Percentiles rank a stretch among this genome's conserved stretches.
These are phyloP conservation scores for Aspergillus leporis DNA, from an alignment of 495 filamentous ascomycete genomes.

Conservation along the genomic window DNA sequence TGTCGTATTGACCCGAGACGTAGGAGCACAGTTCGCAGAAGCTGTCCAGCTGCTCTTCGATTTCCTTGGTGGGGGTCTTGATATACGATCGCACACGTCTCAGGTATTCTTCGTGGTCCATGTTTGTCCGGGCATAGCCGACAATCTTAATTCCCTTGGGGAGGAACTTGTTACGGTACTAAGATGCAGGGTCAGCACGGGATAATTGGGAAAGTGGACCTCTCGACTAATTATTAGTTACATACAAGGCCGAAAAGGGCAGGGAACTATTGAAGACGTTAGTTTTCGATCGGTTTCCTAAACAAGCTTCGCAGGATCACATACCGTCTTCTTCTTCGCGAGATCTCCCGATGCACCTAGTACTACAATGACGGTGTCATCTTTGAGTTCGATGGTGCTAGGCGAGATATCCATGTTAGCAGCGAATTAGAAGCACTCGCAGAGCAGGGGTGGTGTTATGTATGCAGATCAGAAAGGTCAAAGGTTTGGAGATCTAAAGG, in stretches of 20 bases:
- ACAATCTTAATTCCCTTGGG: conserved; percentile 97
- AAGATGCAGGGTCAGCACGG: conserved; percentile 27
- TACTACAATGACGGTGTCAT: conserved; percentile 97
- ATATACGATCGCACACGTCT: conserved; percentile 95
- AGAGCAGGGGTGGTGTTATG: conserved; percentile 12
- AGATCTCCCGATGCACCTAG: conserved; percentile 96
- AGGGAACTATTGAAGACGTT: conserved; percentile 68
- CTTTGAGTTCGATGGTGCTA: conserved; percentile 90
- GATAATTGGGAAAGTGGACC: conserved; percentile 2
- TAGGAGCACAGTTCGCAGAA: conserved; percentile 91
- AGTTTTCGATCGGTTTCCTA: conserved; percentile 27
- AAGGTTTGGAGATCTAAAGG: not conserved
- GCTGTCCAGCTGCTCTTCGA: conserved; percentile 88
- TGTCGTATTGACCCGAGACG: conserved; percentile 94
- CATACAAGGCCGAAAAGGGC: conserved; percentile 96
- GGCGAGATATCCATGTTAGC: conserved; percentile 32
- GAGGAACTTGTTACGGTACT: conserved; percentile 98
- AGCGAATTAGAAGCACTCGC: conserved; percentile 13
- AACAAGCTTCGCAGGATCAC: conserved; percentile 31
- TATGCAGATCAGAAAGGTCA: conserved; percentile 14
- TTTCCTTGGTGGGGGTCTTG: conserved; percentile 97
- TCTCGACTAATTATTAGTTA: conserved; percentile 22
- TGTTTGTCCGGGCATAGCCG: conserved; percentile 99
- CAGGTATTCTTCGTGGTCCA: conserved; percentile 95
- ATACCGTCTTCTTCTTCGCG: conserved; percentile 98